Evolutionary conservation across 1,284 basidiomycete species (phyloP), one percentile per base, ranked within the genome.

Genomic region (Pascua guehoae): DNA sequence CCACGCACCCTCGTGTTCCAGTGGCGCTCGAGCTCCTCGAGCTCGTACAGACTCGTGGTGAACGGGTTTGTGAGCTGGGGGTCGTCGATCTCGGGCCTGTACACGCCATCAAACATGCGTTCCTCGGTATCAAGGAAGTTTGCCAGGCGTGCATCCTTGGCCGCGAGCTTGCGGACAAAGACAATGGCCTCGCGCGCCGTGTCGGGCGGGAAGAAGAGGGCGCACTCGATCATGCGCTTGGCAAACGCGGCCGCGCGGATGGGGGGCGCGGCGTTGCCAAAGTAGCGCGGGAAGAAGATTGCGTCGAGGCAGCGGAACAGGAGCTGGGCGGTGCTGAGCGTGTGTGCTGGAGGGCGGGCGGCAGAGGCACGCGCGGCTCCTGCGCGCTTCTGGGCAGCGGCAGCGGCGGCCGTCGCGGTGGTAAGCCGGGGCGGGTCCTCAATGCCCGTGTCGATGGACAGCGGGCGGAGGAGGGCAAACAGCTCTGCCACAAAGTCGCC

Each of bases 171-270:
- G 44, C 79, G 79, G 8, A 94, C 85, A 64, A 95, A 89, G 36
- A 83, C 82, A 38, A 98, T 75, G 15, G 87, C 79, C 45, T 86
- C 85, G 47, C 86, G 76, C 17, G 85, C 83, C 11, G 84, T 82
- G 2, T 76, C 68, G 1, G 89, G 81, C 0, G 94, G 85, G 84
- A 91, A 90, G 68, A 88, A 85, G 47, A 97, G 79, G 12, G 87
- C 85, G 32, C 86, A 86, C 48, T 83, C 84, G 36, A 92, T 80
- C 43, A 98, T 81, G 32, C 96, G 88, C 78, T 98, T 98, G 54
- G 88, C 83, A 74, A 98, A 98, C 2, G 94, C 90, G 17, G 91
- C 90, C 24, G 86, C 83, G 62, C 92, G 86, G 81, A 86, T 88
- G 14, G 89, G 82, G 3, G 92, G 85, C 2, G 85, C 76, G 62